phyloP scores from a whole-genome alignment of 768 basidiomycete genomes.

The Russula emetica region DNA sequence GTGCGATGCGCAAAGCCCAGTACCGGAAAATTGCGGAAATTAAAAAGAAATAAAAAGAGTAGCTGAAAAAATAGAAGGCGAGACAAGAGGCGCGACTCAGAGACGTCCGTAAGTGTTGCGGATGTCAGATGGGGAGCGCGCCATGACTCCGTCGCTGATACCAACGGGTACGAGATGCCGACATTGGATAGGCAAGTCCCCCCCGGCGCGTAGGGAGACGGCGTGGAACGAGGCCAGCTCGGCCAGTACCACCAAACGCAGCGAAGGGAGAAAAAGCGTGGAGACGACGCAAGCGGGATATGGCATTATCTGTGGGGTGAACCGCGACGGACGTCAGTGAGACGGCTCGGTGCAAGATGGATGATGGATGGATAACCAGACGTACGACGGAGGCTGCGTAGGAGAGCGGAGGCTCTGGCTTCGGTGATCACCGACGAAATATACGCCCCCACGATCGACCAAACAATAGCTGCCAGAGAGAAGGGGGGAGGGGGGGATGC shows the following conservation, averaged over 20 bases:
- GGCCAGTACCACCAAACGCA: not conserved
- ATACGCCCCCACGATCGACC: not conserved
- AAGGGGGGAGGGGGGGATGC: not conserved
- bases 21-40: too few species aligned
- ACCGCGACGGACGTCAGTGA: not conserved
- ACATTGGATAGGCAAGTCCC: conserved; percentile 1
- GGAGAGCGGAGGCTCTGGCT: not conserved
- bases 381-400: not conserved
- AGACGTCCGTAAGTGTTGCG: too few species aligned
- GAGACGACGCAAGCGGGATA: not conserved
- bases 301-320: not conserved
- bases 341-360: too few species aligned
- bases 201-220: conserved; percentile 2
- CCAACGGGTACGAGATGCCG: not conserved
- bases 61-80: too few species aligned
- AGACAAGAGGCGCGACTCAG: too few species aligned
- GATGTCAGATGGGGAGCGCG: not conserved
- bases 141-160: not conserved
- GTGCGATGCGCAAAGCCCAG: too few species aligned
- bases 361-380: not conserved
- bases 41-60: too few species aligned
- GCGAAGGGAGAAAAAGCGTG: not conserved
- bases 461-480: not conserved
- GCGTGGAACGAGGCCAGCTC: not conserved
- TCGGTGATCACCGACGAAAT: not conserved